A percentile compares a stretch with the other conserved stretches of the same genome.
phyloP scores from a whole-genome alignment of 192 early-diverging fungal species.

The Podila clonocystis region DNA sequence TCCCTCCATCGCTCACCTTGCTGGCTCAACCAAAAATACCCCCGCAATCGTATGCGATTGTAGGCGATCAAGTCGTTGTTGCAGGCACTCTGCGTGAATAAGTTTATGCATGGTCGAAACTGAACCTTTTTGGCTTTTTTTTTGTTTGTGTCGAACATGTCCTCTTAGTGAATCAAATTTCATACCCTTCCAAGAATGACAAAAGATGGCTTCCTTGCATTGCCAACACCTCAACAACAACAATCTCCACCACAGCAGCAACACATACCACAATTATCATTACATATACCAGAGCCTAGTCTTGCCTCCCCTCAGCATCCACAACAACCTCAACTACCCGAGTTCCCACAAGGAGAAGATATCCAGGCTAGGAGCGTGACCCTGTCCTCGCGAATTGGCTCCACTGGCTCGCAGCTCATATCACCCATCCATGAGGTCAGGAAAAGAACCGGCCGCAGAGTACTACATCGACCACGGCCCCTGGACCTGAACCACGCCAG shows the following conservation, averaged over 20 bases:
- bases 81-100: too few species aligned
- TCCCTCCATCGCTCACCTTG: too few species aligned
- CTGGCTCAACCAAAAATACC: too few species aligned
- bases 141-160: too few species aligned
- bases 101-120: too few species aligned
- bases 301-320: background rate
- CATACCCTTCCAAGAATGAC: conserved; percentile 1
- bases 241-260: background rate
- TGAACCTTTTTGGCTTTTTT: too few species aligned
- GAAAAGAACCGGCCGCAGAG: conserved; percentile 34
- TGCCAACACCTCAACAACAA: background rate
- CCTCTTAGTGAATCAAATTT: too few species aligned
- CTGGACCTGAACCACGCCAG: conserved; percentile 28
- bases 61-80: too few species aligned
- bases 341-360: conserved; percentile 39
- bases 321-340: conserved; percentile 5
- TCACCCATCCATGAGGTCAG: conserved; percentile 37
- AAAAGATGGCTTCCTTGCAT: background rate
- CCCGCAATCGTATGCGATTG: too few species aligned
- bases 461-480: conserved; percentile 27
- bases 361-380: conserved; percentile 14
- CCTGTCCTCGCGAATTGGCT: conserved; percentile 29
- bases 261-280: background rate
- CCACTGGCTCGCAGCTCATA: conserved; percentile 39
- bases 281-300: background rate